Evolutionary conservation across 306 rosid species (phyloP), one percentile per base, ranked within the genome.

Genomic region (Prunus fruticosa): DNA sequence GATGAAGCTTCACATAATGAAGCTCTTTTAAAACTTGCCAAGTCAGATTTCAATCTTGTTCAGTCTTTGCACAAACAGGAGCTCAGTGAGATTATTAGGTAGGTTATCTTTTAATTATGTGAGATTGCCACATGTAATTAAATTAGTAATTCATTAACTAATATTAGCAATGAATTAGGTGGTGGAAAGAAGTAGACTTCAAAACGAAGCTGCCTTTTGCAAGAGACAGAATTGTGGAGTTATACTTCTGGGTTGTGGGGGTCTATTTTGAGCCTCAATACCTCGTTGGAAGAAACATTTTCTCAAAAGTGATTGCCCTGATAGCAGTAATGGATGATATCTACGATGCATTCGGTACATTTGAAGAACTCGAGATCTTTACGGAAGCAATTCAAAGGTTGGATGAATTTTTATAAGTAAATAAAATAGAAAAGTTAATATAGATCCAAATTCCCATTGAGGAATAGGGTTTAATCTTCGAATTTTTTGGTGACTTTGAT

Each of bases 171-270:
- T 62, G 1, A 8, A 1, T 3, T 27, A 74, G 86, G 51, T 87
- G 88, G 88, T 87, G 87, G 79, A 79, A 79, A 14, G 76, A 66
- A 38, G 47, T 81, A 19, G 82, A 81, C 62, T 51, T 71, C 0
- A 1, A 0, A 34, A 34, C 8, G 41, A 34, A 34, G 41, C 8
- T 34, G 41, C 8, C 41, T 34, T 34, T 34, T 34, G 41, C 41
- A 34, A 34, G 41, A 34, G 0, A 34, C 41, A 6, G 41, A 34
- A 6, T 6, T 34, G 41, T 34, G 41, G 41, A 34, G 41, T 34
- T 6, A 34, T 34, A 34, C 41, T 34, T 0, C 41, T 34, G 8
- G 41, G 0, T 34, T 6, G 0, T 34, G 41, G 41, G 41, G 8
- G 41, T 34, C 8, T 78, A 7, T 58, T 77, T 69, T 14, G 75